Percentiles rank a stretch among this genome's conserved stretches.
Conservation (phyloP, 1,139 yeast species). For the Candida gigantensis region DNA sequence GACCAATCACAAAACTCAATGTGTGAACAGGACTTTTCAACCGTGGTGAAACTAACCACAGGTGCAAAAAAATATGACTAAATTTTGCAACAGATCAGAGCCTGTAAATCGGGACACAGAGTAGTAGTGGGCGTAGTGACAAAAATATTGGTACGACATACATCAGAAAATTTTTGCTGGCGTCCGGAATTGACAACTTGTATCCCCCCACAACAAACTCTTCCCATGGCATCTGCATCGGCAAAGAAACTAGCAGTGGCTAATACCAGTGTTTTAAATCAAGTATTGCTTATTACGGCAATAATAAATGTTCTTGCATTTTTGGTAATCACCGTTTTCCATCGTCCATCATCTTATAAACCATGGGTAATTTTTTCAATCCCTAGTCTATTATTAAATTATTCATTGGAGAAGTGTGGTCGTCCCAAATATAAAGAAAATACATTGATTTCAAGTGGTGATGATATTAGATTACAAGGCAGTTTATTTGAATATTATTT, state of each 20-base stretch:
- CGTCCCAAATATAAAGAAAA: constrained; percentile 52
- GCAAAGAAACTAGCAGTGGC: constrained; percentile 68
- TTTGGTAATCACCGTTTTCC: constrained; percentile 40
- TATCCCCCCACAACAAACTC: too few species aligned
- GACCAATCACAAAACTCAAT: constrained; percentile 19
- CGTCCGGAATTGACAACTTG: too few species aligned
- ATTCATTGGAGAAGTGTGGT: constrained; percentile 62
- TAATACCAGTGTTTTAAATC: constrained; percentile 55
- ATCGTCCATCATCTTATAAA: constrained; percentile 55
- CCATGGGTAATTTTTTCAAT: constrained; percentile 56
- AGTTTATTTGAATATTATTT: constrained; percentile 70
- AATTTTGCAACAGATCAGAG: too few species aligned
- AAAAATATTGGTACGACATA: too few species aligned
- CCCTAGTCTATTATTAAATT: constrained; percentile 59
- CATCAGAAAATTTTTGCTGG: too few species aligned
- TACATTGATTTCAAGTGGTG: constrained; percentile 54
- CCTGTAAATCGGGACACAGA: too few species aligned
- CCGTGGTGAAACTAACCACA: constrained; percentile 19
- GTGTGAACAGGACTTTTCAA: constrained; percentile 29
- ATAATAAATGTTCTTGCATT: constrained; percentile 45
- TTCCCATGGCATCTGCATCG: constrained; percentile 51
- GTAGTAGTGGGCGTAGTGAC: too few species aligned
- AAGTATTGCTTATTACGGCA: constrained; percentile 52
- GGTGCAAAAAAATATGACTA: constrained; percentile 32
- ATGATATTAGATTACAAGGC: constrained; percentile 66